A percentile compares a stretch with the other conserved stretches of the same genome.
Evolutionary conservation across 106 monocot species (phyloP).

Genomic region (Xerophyta viscosa): DNA sequence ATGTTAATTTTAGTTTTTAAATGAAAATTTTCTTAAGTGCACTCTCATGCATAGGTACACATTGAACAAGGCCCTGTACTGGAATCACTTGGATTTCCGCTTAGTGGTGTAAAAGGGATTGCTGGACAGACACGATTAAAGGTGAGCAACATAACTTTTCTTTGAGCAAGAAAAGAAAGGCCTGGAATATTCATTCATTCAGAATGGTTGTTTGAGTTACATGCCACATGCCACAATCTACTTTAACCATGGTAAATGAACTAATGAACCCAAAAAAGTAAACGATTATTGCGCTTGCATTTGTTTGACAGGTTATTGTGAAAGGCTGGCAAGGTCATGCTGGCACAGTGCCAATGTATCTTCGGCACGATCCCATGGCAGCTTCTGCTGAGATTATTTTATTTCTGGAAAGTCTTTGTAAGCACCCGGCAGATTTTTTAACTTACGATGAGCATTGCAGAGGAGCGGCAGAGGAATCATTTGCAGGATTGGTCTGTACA

Average conservation of each 20-base stretch:
- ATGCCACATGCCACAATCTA: too few species aligned
- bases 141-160: slow-evolving; percentile 23
- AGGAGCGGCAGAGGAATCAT: slow-evolving; percentile 44
- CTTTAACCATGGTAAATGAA: too few species aligned
- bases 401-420: slow-evolving; percentile 71
- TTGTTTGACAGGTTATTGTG: slow-evolving; percentile 55
- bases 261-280: too few species aligned
- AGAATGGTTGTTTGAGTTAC: too few species aligned
- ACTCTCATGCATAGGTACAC: slow-evolving; percentile 44
- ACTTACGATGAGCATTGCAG: slow-evolving; percentile 39
- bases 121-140: slow-evolving; percentile 91
- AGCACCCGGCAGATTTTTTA: slow-evolving; percentile 54
- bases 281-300: too few species aligned
- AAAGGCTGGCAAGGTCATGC: slow-evolving; percentile 90
- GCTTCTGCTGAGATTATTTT: slow-evolving; percentile 89
- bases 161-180: too few species aligned
- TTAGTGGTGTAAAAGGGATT: slow-evolving; percentile 93
- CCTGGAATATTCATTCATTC: too few species aligned
- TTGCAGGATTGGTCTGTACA: slow-evolving; percentile 85
- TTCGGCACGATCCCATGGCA: slow-evolving; percentile 89
- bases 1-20: too few species aligned
- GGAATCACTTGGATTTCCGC: slow-evolving; percentile 67
- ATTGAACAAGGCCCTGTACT: slow-evolving; percentile 98
- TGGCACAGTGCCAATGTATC: slow-evolving; percentile 89
- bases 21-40: too few species aligned